Base-by-base conservation (phyloP, 108 stramenopile genomes). In the Mayamaea pseudoterrestris region DNA sequence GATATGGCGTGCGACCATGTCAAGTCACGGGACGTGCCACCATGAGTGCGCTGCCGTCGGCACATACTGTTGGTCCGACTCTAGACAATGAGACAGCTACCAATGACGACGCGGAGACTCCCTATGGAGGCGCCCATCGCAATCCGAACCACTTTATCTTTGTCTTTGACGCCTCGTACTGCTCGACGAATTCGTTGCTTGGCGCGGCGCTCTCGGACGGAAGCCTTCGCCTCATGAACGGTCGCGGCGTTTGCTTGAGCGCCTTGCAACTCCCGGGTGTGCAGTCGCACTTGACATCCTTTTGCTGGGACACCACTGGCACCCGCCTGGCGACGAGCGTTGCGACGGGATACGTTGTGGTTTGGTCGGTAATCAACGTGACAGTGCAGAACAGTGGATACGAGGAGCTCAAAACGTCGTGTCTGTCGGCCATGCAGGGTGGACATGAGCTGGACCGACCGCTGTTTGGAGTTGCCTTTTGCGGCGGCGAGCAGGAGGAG, bases 171-270 rank as follows among this genome's bases (percentile, higher is more conserved):
- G 78, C 89, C 14, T 30, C 62, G 21, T 78, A 82, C 41, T 78
- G 76, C 52, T 48, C 60, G 29, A 58, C 61, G 17, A 89, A 62
- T 50, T 76, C 69, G 48, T 60, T 83, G n/a, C 7, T 90, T 36
- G 89, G 77, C 17, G 89, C 57, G 5, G 89, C 89, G 14, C 55
- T 90, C 14, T 79, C 89, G 12, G 89, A 90, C 69, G 89, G 89
- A 26, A 80, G 76, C 37, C 49, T 75, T 12, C 63, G 78, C 6
- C 27, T 80, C 25, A 30, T 75, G 18, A 80, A 80, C 61, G 71
- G 72, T 18, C 57, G 78, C 16, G 78, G 78, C n/a, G 25, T 66
- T 7, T 80, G 78, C 44, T 47, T 80, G 9, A 58, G 73, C 7
- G 42, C 71, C 29, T 21, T 80, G 13, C 43, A 53, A 8, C 53